These are phyloP conservation scores for Solanum infundibuliforme DNA, from an alignment of 257 asterid species.

Conservation along the genomic window DNA sequence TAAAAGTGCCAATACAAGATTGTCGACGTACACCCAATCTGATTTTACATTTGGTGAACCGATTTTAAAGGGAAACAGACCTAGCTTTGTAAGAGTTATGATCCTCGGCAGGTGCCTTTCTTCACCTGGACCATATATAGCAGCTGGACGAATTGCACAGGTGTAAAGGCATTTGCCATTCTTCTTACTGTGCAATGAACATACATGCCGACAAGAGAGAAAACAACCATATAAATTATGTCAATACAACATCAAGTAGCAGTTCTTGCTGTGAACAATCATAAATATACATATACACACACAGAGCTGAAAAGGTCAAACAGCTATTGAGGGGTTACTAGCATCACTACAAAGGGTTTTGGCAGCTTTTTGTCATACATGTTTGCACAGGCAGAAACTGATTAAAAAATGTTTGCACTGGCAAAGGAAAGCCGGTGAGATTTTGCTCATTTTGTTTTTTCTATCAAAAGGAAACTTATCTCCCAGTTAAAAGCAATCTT, in stretches of 20 bases:
- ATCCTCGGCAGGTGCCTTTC: constrained; percentile 95
- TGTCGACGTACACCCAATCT: constrained; percentile 87
- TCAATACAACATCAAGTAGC: not conserved
- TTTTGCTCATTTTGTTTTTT: not conserved
- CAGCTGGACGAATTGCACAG: constrained; percentile 95
- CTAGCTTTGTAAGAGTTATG: constrained; percentile 57
- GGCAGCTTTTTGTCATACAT: not conserved
- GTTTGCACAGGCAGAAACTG: not conserved
- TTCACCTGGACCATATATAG: constrained; percentile 97
- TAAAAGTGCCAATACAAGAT: constrained; percentile 70
- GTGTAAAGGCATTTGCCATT: constrained; percentile 56
- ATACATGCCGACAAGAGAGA: not conserved
- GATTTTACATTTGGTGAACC: constrained; percentile 58
- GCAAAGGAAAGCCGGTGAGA: not conserved
- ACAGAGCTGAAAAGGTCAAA: not conserved
- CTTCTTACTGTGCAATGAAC: constrained; percentile 32
- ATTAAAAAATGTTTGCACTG: not conserved
- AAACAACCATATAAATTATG: not conserved
- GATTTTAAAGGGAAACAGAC: constrained; percentile 69
- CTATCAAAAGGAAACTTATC: not conserved
- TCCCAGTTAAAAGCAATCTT: not conserved
- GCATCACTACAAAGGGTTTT: not conserved
- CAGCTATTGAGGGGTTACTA: not conserved
- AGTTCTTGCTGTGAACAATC: not conserved
- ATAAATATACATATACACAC: not conserved